Base-by-base conservation (phyloP, 2,329 filamentous ascomycete species). In the Stemphylium vesicarium region DNA sequence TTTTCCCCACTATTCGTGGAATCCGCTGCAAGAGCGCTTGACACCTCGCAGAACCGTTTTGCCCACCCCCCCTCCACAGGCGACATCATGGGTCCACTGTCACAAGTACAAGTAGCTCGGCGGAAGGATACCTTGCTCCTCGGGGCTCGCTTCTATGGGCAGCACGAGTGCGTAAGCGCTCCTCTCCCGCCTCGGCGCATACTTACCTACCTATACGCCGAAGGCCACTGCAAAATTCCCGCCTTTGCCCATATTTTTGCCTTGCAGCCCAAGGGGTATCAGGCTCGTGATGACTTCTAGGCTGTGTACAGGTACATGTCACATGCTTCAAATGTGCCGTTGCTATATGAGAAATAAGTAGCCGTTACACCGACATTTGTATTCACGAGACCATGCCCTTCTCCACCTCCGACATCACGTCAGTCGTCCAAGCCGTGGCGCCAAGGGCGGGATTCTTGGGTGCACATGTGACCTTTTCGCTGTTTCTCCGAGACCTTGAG, bases 401-500 rank as follows among this genome's bases (percentile, higher is more conserved):
- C 32, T 41, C 40, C 52, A 46, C 20, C 32, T 36, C 18, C 40
- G 16, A 31, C 35, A 47, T 31, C 51, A 54, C 49, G 40, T 42
- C 33, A 50, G 24, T 52, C 39, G 43, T 35, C 70, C 66, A 70
- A 69, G 69, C 61, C 70, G 39, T 69, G 70, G 70, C 72, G 71
- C 72, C 71, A 74, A 74, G 71, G 18, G 35, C 48, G 53, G 49
- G 55, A 60, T 56, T 50, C 63, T 65, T 71, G 60, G 66, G 54
- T 56, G 18, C 24, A 40, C 50, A 53, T 47, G 58, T 60, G 60
- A 57, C 55, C 50, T 41, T 2, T 15, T 38, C 37, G 24, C 22
- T 42, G n/a, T 36, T 16, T 36, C 33, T 36, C 33, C 33, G 9
- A 29, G 26, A 29, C 24, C 4, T 29, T 29, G 26, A 29, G 26